Evolutionary conservation across 352 stramenopile genomes (phyloP), one percentile per base, ranked within the genome.

Genomic region (Detonula confervacea): DNA sequence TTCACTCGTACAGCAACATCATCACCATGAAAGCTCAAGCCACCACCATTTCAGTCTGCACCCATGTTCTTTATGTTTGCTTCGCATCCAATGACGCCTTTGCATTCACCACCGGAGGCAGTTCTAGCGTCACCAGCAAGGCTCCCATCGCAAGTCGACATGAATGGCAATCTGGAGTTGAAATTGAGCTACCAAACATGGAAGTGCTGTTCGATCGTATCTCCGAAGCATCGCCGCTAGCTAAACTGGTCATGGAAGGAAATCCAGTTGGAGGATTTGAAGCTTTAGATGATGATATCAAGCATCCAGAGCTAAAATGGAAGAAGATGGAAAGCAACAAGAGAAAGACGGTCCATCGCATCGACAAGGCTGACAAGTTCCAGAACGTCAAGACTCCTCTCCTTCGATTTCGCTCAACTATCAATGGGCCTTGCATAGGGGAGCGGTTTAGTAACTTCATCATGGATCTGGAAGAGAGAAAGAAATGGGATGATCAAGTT

Each of bases 171-270:
- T 54, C 62, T 4, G 62, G 77, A 61, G 71, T 81, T 11, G 82
- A 91, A 44, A 90, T 91, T 74, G 79, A 91, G 55, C 56, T 91
- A 12, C 86, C 86, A 18, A 74, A 91, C 55, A 83, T 91, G 72
- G 86, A 89, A 57, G 61, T 81, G 69, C 49, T 92, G 9, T 92
- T 92, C 61, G 73, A 79, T 61, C 60, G 86, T 20, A 86, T 92
- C 47, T 55, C 80, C 67, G 46, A 65, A 42, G 81, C 83, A 47
- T 90, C 83, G 14, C 86, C 86, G 27, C 70, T 92, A 16, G 77
- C 83, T 2, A 76, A 70, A 42, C 24, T 82, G 52, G 79, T 79
- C 5, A 88, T 91, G 66, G 66, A 83, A 64, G 68, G 61, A 42
- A 80, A 77, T 27, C 76, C 76, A 56, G 54, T 35, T 33, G 72